These are phyloP conservation scores for Corylus heterophylla DNA, from an alignment of 306 rosid species.

Conservation along the genomic window DNA sequence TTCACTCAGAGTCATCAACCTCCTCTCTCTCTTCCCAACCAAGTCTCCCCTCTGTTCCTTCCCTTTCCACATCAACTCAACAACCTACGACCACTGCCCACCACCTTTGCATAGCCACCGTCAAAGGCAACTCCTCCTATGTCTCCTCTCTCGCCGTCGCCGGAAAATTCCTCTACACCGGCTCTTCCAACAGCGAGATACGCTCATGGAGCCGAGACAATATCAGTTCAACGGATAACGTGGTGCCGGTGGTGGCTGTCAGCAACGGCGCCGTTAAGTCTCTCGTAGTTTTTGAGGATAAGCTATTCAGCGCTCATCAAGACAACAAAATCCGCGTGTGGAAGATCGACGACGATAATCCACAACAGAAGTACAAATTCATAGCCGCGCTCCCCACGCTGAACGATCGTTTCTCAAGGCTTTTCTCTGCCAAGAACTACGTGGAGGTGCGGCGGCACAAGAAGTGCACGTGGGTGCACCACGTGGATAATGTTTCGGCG, in stretches of 20 bases:
- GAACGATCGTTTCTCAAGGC: conserved; percentile 39
- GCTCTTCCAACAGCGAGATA: conserved; percentile 45
- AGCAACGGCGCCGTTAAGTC: conserved; percentile 47
- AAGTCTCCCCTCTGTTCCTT: conserved; percentile 73
- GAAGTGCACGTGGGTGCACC: conserved; percentile 73
- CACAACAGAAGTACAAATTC: conserved; percentile 30
- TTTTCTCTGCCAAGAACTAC: conserved; percentile 52
- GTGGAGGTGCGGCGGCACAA: conserved; percentile 58
- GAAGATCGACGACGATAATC: conserved; percentile 34
- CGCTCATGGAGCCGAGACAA: conserved; percentile 28
- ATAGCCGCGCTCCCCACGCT: conserved; percentile 60
- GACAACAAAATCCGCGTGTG: conserved; percentile 73
- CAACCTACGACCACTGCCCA: conserved; percentile 18
- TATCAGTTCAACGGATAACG: neutral
- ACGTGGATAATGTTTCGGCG: conserved; percentile 65
- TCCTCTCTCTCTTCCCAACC: conserved; percentile 63
- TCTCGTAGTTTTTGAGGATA: conserved; percentile 30
- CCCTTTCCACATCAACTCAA: conserved; percentile 36
- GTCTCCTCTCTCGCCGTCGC: conserved; percentile 49
- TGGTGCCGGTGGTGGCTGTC: conserved; percentile 24
- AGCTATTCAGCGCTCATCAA: conserved; percentile 64
- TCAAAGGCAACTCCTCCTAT: conserved; percentile 44
- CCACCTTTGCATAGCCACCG: conserved; percentile 38
- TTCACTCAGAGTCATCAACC: conserved; percentile 44
- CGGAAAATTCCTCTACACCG: conserved; percentile 46